Evolutionary conservation across 2,329 filamentous ascomycete genomes (phyloP), one percentile per base, ranked within the genome.

Genomic region (Talaromyces sp.): DNA sequence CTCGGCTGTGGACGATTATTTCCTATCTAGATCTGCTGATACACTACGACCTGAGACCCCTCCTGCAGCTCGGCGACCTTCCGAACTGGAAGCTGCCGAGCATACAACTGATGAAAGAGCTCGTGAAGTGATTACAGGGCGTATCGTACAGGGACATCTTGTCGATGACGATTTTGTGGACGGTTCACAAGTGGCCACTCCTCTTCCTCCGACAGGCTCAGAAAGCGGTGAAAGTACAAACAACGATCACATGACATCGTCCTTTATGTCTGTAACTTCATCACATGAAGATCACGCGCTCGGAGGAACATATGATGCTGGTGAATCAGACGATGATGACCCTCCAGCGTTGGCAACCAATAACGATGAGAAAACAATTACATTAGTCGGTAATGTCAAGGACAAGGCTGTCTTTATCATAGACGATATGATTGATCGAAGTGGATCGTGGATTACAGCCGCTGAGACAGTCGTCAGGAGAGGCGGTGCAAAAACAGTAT

Each of bases 391-490:
- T 65, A 91, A 98, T 70, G 95, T 99, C 64, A 89, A 88, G 72
- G 87, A 91, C 73, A 87, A 91, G 63, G 88, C 91, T 0, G 95
- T 98, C 60, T 89, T 99, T 73, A 92, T 99, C 65, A 90, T 99
- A 57, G 95, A 99, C 75, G 95, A 99, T 75, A 98, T 99, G 90
- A 97, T 99, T 72, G 95, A 99, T 79, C 97, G 96, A 80, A 88
- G 92, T 9, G 91, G 90, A 14, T 96, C 92, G 6, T 99, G 95
- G 95, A 96, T 99, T 68, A 93, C 93, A 5, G 95, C 95, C 6
- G 95, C 95, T 12, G 95, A 99, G 81, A 96, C 93, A 1, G 93
- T 96, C 1, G 91, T 96, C 60, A 98, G 98, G 82, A 87, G 90
- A 67, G 96, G 95, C 67, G 86, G 87, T 50, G 95, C 95, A 1